These are phyloP conservation scores for Pleurotus giganteus DNA, from an alignment of 768 basidiomycete species.

Conservation along the genomic window DNA sequence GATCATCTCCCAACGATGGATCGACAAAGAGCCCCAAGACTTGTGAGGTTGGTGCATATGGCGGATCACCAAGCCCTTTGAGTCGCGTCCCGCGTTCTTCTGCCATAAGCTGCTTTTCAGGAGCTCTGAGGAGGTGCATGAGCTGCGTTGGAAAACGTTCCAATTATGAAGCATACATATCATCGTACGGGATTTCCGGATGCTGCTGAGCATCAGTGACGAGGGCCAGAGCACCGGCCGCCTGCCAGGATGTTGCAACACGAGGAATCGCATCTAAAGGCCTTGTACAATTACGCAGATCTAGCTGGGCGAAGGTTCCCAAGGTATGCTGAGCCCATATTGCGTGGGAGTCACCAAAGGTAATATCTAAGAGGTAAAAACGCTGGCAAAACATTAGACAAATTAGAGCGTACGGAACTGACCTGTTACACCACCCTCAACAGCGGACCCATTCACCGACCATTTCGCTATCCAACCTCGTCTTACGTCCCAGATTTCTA, in stretches of 20 bases:
- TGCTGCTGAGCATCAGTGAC: slow-evolving; percentile 48
- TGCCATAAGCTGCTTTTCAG: slow-evolving; percentile 30
- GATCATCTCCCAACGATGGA: slow-evolving; percentile 34
- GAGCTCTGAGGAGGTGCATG: slow-evolving; percentile 33
- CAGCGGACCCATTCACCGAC: slow-evolving; percentile 60
- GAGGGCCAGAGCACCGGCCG: slow-evolving; percentile 63
- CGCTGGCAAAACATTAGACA: slow-evolving; percentile 2
- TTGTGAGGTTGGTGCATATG: slow-evolving; percentile 52
- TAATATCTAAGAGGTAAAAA: slow-evolving; percentile 47
- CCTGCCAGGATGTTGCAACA: slow-evolving; percentile 64
- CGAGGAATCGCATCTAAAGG: slow-evolving; percentile 70
- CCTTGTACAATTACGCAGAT: slow-evolving; percentile 60
- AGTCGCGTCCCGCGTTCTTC: slow-evolving; percentile 32
- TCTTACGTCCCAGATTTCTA: slow-evolving; percentile 88
- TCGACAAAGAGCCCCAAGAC: slow-evolving; percentile 50
- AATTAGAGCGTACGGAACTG: slow-evolving; percentile 15
- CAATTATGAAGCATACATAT: slow-evolving; percentile 48
- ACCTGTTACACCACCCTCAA: slow-evolving; percentile 79
- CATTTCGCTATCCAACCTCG: slow-evolving; percentile 83
- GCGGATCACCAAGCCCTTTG: slow-evolving; percentile 62
- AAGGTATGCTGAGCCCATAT: slow-evolving; percentile 74
- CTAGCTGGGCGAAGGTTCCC: slow-evolving; percentile 78
- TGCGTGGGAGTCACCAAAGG: slow-evolving; percentile 67
- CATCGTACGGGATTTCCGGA: slow-evolving; percentile 80
- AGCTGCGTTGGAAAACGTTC: background rate